Base-by-base conservation (phyloP, 345 rosid genomes). In the Linum trigynum region DNA sequence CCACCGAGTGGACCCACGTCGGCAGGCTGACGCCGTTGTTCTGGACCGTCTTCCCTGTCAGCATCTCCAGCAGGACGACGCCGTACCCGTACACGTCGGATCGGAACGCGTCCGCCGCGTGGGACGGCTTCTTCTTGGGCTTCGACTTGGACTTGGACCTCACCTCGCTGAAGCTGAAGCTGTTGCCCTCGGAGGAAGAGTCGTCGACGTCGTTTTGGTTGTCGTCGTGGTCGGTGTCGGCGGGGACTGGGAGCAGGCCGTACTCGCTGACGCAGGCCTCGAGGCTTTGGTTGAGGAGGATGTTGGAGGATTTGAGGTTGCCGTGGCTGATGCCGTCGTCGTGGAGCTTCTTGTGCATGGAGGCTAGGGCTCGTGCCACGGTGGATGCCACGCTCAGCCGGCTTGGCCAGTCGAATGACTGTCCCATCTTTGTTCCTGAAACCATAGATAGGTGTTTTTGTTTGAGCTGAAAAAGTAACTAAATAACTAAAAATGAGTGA, bases 201-300 rank as follows among this genome's bases (percentile, higher is more conserved):
- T 41, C 45, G 5, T 41, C 45, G 5, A 4, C 45, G 0, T 41
- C 45, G 5, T 41, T 7, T 41, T n/a, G 5, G 45, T 41, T 7
- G 3, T 41, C 39, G 68, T 32, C 38, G 38, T 5, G 38, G 59
- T n/a, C 56, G 3, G 39, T 57, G 11, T 7, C 70, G 15, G 43
- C 65, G 41, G 69, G 12, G 38, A 7, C 7, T 12, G 69, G 17
- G 64, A 62, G 55, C 16, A 83, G 85, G 40, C 91, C 91, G 38
- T 86, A 82, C 71, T 86, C 88, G 64, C 91, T 83, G 45, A 86
- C 69, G 83, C 78, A 77, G 16, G 88, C 80, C 63, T 83, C 80
- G 85, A 83, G 79, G 72, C 69, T 71, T 39, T 64, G 75, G 67
- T 76, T 69, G 38, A 86, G 66, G 60, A 86, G 40, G 55, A 86